A percentile compares a stretch with the other conserved stretches of the same genome.
Conservation (phyloP, 352 stramenopile genomes). For the Phytopythium sindhum region DNA sequence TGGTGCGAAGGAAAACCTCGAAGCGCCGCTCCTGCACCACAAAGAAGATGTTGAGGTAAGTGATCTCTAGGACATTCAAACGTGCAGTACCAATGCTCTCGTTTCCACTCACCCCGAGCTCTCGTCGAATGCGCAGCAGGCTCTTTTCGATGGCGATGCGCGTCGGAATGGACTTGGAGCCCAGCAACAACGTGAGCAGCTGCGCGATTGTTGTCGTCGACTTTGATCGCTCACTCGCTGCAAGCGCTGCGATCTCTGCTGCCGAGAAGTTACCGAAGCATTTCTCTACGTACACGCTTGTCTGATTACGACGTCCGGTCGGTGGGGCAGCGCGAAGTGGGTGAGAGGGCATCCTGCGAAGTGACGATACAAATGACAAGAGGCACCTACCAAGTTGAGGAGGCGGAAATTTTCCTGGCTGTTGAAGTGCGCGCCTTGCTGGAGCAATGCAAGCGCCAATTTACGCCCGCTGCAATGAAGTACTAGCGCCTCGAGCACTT, state of each 20-base stretch:
- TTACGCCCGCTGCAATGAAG: constrained; percentile 46
- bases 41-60: not conserved
- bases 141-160: constrained; percentile 48
- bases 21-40: constrained; percentile 5
- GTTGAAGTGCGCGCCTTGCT: constrained; percentile 22
- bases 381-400: constrained; percentile 41
- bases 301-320: constrained; percentile 18
- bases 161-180: constrained; percentile 40
- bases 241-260: constrained; percentile 23
- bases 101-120: constrained; percentile 31
- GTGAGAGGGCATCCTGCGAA: not conserved
- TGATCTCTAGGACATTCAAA: not conserved
- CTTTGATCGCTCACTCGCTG: constrained; percentile 12
- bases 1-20: not conserved
- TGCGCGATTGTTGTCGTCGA: constrained; percentile 18
- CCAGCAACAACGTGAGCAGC: constrained; percentile 24
- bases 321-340: not conserved
- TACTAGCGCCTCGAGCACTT: constrained; percentile 54
- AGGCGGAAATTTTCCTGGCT: constrained; percentile 37
- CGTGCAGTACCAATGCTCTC: not conserved
- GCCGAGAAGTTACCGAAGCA: constrained; percentile 41
- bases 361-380: not conserved
- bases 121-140: constrained; percentile 25
- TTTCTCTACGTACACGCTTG: constrained; percentile 58
- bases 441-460: constrained; percentile 32